Percentiles rank a stretch among this genome's conserved stretches.
Conservation (phyloP, 208 protist species). For the Porcisia deanei region DNA sequence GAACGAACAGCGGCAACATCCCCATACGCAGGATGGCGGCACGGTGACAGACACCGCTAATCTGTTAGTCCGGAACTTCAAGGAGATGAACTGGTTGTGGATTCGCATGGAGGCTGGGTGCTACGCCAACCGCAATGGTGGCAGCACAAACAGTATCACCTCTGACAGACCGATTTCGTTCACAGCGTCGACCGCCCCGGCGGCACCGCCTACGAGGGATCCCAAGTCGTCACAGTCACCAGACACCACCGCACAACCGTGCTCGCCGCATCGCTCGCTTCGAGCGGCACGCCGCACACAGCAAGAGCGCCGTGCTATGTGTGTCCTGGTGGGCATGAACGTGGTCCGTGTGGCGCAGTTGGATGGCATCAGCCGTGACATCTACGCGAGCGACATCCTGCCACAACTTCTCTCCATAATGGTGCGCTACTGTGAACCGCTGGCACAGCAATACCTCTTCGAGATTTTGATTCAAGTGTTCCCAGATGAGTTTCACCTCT, state of each 20-base stretch:
- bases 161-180: not conserved
- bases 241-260: not conserved
- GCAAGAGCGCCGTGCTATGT: slow-evolving; percentile 95
- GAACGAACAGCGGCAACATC: not conserved
- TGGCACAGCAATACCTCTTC: slow-evolving; percentile 99
- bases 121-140: slow-evolving; percentile 34
- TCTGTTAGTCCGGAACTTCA: slow-evolving; percentile 98
- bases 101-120: slow-evolving; percentile 97
- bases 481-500: slow-evolving; percentile 98
- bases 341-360: slow-evolving; percentile 96
- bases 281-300: slow-evolving; percentile 59
- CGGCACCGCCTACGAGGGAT: not conserved
- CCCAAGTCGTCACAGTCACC: not conserved
- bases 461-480: slow-evolving; percentile 98
- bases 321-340: slow-evolving; percentile 97
- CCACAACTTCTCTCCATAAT: slow-evolving; percentile 91
- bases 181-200: not conserved
- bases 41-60: slow-evolving; percentile 92
- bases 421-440: slow-evolving; percentile 94
- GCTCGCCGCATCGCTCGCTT: slow-evolving; percentile 37
- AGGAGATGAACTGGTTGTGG: slow-evolving; percentile 99
- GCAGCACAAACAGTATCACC: slow-evolving; percentile 25
- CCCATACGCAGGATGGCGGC: slow-evolving; percentile 48
- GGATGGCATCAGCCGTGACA: slow-evolving; percentile 92
- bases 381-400: slow-evolving; percentile 90